Base-by-base conservation (phyloP, 2,329 filamentous ascomycete species). In the Lasiodiplodia sp. region DNA sequence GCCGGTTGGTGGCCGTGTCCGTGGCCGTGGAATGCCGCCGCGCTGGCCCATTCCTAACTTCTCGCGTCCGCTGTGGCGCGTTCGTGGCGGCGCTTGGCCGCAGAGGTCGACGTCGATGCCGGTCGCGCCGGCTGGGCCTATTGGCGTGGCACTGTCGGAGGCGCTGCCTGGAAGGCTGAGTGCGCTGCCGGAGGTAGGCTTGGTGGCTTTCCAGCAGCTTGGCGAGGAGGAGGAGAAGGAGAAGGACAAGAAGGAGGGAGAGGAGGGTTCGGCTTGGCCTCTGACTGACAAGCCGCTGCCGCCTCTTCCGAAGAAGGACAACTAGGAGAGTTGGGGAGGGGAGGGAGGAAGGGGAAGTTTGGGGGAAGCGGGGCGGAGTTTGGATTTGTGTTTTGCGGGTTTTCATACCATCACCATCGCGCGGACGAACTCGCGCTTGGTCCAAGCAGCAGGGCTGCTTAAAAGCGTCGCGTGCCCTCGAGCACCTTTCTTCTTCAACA, bases 231-330 rank as follows among this genome's bases (percentile, higher is more conserved):
- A 14, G 47, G 11, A 37, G 10, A n/a, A 21, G 31, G 28, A 18
- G 7, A 12, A 25, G 8, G 10, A 37, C 11, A 21, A 37, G 6
- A 31, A 47, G 1, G 44, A 47, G 7, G 44, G n/a, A n/a, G 44
- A 11, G 7, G 44, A 47, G 3, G 18, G 10, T 7, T 34, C 7
- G 10, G 34, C 16, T 23, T 63, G 58, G 58, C 58, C 58, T 16
- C 12, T 37, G 18, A 12, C 5, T 5, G 60, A 64, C 8, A 64
- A 64, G 60, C 44, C 28, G 21, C 47, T 64, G 47, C 60, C 60
- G 28, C 28, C 18, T 18, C 10, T 64, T n/a, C 60, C 60, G n/a
- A 25, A 31, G 40, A 28, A 49, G 7, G 58, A 47, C 1, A 16
- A 60, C 7, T 44, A 60, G 57, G 31, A 5, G 12, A 34, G 16